A percentile compares a stretch with the other conserved stretches of the same genome.
These are phyloP conservation scores for Taphrina flavorubra DNA, from an alignment of 1,139 yeast genomes.

Conservation along the genomic window DNA sequence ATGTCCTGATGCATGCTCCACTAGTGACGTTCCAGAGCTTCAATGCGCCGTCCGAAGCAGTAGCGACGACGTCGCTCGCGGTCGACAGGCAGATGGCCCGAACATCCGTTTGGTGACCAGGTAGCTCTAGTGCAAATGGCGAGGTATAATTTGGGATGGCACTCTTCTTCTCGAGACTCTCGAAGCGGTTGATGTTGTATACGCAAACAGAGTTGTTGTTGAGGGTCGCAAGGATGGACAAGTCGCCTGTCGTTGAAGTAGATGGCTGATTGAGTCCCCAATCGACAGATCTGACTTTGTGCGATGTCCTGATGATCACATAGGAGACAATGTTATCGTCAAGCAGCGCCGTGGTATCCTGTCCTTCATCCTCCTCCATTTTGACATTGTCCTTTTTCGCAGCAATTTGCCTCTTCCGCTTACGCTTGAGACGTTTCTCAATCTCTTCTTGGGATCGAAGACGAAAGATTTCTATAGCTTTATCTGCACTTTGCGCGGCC, in stretches of 20 bases:
- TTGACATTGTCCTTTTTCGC: conserved; percentile 57
- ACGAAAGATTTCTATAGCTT: conserved; percentile 81
- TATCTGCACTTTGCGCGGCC: conserved; percentile 76
- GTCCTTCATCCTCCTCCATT: conserved; percentile 63
- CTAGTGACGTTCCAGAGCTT: conserved; percentile 87
- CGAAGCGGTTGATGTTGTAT: conserved; percentile 63
- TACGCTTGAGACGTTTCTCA: conserved; percentile 73
- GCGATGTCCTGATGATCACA: conserved; percentile 50
- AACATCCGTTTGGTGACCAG: conserved; percentile 89
- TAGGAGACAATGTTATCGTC: conserved; percentile 50
- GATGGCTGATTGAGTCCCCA: conserved; percentile 48
- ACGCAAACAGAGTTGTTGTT: conserved; percentile 77
- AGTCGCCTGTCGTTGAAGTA: conserved; percentile 49
- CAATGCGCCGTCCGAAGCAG: conserved; percentile 87
- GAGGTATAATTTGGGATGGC: conserved; percentile 60
- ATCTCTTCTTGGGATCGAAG: conserved; percentile 79
- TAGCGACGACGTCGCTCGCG: conserved; percentile 78
- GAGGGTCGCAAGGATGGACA: conserved; percentile 69
- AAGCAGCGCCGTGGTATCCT: conserved; percentile 56
- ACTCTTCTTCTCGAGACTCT: conserved; percentile 55
- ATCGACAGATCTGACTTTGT: conserved; percentile 51
- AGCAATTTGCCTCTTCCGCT: conserved; percentile 76
- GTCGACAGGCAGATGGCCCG: conserved; percentile 81
- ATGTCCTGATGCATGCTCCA: conserved; percentile 76
- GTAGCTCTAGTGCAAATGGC: conserved; percentile 66